phyloP scores from a whole-genome alignment of 768 basidiomycete species.

The Lyophyllum decastes region DNA sequence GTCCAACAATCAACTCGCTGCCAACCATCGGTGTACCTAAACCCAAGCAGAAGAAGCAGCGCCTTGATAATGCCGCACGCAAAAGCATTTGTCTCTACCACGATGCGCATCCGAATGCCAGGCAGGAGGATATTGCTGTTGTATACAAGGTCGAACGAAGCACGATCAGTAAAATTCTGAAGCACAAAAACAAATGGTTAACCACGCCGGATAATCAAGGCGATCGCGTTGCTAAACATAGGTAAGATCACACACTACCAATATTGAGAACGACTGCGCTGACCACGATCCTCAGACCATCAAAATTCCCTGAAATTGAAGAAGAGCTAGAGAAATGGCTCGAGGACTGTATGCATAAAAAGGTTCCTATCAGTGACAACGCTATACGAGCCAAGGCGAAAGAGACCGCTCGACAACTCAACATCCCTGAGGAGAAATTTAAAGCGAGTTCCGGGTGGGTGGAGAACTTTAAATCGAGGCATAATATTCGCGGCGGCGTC shows the following conservation, averaged over 20 bases:
- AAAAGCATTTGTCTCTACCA: slow-evolving; percentile 74
- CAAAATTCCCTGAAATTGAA: slow-evolving; percentile 83
- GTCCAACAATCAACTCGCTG: slow-evolving; percentile 18
- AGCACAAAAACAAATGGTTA: slow-evolving; percentile 83
- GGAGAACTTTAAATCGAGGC: slow-evolving; percentile 87
- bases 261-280: slow-evolving; percentile 12
- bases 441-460: slow-evolving; percentile 94
- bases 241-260: slow-evolving; percentile 40
- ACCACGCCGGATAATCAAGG: slow-evolving; percentile 61
- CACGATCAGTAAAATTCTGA: slow-evolving; percentile 92
- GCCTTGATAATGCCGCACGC: slow-evolving; percentile 74
- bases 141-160: slow-evolving; percentile 83
- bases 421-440: slow-evolving; percentile 72
- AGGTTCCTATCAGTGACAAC: slow-evolving; percentile 61
- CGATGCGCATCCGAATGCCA: slow-evolving; percentile 59
- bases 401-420: slow-evolving; percentile 56
- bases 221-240: slow-evolving; percentile 65
- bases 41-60: slow-evolving; percentile 64
- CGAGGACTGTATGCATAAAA: slow-evolving; percentile 47
- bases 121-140: slow-evolving; percentile 84
- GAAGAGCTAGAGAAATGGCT: slow-evolving; percentile 62
- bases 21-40: background rate
- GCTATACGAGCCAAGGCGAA: slow-evolving; percentile 66
- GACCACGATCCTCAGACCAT: slow-evolving; percentile 48
- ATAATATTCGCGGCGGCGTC: slow-evolving; percentile 69